Base-by-base conservation (phyloP, 208 protist species). In the Blastocrithidia nonstop region DNA sequence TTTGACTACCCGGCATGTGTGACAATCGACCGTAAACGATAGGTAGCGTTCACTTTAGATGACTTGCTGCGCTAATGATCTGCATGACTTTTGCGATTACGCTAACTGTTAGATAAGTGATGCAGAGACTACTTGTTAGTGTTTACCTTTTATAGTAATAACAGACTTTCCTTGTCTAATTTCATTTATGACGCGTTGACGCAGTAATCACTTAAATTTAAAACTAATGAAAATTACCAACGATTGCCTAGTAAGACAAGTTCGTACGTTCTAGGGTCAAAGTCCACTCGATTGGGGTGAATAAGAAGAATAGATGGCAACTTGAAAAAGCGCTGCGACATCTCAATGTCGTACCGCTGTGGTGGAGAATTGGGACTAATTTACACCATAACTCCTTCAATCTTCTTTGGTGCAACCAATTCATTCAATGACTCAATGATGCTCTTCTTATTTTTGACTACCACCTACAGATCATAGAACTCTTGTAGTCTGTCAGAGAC, bases 271-370 rank as follows among this genome's bases (percentile, higher is more conserved):
- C 79, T 59, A 54, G 71, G 71, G 48, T 89, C 78, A 54, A 87
- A 95, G 8, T 66, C 71, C 9, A 77, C 88, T 23, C 90, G 79
- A 41, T 92, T 93, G 4, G 88, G 79, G 47, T 94, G 84, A 20
- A 95, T 54, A n/a, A 87, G 50, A 5, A 96, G 65, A 42, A 96
- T 83, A 16, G 74, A 83, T 5, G 88, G 88, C 20, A 91, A 67
- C 19, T 70, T 48, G 0, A 70, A 40, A 48, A 94, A 88, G 27
- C 54, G 56, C 45, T 70, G 63, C 2, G 56, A 78, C 29, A 86
- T 76, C 29, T 93, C 75, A 37, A 90, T 71, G 16, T 61, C 79
- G 51, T 88, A 71, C 17, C 49, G 45, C 9, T 67, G 66, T 6
- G 65, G 38, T 6, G 53, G 59, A 0, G 47, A 51, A 5, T 66